Base-by-base conservation (phyloP, 495 filamentous ascomycete genomes). In the Parathielavia appendiculata region DNA sequence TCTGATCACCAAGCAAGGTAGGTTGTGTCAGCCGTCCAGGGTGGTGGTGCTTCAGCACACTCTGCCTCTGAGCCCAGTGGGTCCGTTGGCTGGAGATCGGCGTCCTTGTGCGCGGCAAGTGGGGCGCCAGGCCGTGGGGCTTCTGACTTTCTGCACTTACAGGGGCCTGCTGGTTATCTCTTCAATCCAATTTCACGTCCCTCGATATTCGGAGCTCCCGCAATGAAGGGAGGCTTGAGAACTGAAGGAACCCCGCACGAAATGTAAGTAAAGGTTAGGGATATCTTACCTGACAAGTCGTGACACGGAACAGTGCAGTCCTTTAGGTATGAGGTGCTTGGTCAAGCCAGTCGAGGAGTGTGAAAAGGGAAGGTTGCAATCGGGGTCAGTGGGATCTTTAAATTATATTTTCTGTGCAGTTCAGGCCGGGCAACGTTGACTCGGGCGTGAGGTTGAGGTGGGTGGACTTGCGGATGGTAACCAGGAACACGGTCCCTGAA, bases 81-180 rank as follows among this genome's bases (percentile, higher is more conserved):
- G 16, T 16, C 50, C 5, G 36, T 23, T 53, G 12, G 38, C 14
- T 17, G 4, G 11, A 19, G 6, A 45, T 43, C 36, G 40, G 53
- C 50, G 41, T 32, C 38, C 13, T 20, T 4, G 38, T 56, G 53
- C 32, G 53, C 52, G 53, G 53, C 41, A 56, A 56, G 53, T 56
- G 53, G 53, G 53, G 53, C 53, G 14, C 17, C 17, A 38, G 34
- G 11, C 49, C 34, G 23, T 34, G 49, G n/a, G 34, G 32, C 32
- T 16, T 16, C 12, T 16, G 48, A 8, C 46, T 49, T 16, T 48
- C 45, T 48, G 45, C 23, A 50, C 46, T 32, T 50, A 8, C 47
- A 34, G 32, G 47, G 47, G 34, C 48, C 19, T 13, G 34, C n/a
- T 6, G 26, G 26, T n/a, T n/a, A n/a, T n/a, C n/a, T n/a, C n/a